Conservation (phyloP, 164 flowering plant species). For the Kalanchoe fedtschenkoi region DNA sequence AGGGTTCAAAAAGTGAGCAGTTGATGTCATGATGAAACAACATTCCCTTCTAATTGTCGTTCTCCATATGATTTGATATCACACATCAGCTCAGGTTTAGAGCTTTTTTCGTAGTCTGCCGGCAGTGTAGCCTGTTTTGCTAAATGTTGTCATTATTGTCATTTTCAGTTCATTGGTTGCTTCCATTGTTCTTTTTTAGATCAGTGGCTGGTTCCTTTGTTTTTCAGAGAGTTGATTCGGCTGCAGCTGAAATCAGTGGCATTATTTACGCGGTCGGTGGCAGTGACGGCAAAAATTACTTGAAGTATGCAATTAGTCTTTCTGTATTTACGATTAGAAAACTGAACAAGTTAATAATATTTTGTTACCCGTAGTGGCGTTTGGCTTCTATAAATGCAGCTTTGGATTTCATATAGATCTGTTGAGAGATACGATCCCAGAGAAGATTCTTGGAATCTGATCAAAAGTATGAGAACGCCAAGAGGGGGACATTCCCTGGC, state of each 20-base stretch:
- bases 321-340: not conserved
- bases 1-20: no score
- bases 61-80: no score
- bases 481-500: conserved; percentile 38
- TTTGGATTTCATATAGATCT: conserved; percentile 21
- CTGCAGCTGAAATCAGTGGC: conserved; percentile 60
- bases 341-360: not conserved
- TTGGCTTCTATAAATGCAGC: not conserved
- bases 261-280: conserved; percentile 68
- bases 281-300: conserved; percentile 46
- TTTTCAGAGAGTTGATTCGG: conserved; percentile 49
- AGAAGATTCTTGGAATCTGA: conserved; percentile 26
- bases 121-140: no score
- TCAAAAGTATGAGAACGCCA: conserved; percentile 25
- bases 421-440: conserved; percentile 47
- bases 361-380: no score
- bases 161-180: not conserved
- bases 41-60: no score
- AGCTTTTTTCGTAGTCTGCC: no score
- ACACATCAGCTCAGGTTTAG: no score
- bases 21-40: no score
- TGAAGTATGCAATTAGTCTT: conserved; percentile 34
- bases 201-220: not conserved
- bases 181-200: not conserved
- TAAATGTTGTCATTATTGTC: not conserved